Base-by-base conservation (phyloP, 106 monocot species). In the Dendrobium huoshanense region DNA sequence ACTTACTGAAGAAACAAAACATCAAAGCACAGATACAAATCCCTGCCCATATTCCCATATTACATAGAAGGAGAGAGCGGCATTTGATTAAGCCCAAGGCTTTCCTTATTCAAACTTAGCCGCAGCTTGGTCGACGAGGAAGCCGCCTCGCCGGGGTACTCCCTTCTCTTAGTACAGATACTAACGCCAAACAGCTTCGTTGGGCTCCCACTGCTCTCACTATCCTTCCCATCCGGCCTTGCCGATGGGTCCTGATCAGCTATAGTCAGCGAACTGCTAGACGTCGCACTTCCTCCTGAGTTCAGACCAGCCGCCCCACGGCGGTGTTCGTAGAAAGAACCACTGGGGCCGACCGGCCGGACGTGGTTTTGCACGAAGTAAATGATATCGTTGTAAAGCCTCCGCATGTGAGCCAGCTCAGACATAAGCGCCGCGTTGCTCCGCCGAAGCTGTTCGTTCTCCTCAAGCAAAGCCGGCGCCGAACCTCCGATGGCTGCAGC, bases 281-380 rank as follows among this genome's bases (percentile, higher is more conserved):
- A 98, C 3, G 97, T 98, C 16, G 88, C 85, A 80, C 94, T 98
- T 33, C 91, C 90, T 31, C 85, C 86, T 19, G 58, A 64, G 16
- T 67, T 78, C 0, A 78, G 7, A 19, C 55, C 78, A 0, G 58
- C 40, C 11, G 43, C 11, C 9, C 10, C 7, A 1, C 7, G 33
- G 3, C 24, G 48, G 10, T 7, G 25, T 9, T 24, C 27, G 54
- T 11, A 54, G 29, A 75, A 75, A 4, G 72, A 37, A 37, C 72
- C 72, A 27, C 86, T 96, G 0, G 92, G 97, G 4, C 90, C 87
- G 19, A 98, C 97, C 41, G 92, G 92, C 4, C 78, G 85, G n/a
- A 97, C 96, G 59, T 97, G 96, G 84, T 94, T 89, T 85, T 97
- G 96, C 5, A 97, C 90, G 61, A 97, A 97, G 87, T 89, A 97